Evolutionary conservation across 768 basidiomycete species (phyloP).

Genomic region (Boletellus ananas): DNA sequence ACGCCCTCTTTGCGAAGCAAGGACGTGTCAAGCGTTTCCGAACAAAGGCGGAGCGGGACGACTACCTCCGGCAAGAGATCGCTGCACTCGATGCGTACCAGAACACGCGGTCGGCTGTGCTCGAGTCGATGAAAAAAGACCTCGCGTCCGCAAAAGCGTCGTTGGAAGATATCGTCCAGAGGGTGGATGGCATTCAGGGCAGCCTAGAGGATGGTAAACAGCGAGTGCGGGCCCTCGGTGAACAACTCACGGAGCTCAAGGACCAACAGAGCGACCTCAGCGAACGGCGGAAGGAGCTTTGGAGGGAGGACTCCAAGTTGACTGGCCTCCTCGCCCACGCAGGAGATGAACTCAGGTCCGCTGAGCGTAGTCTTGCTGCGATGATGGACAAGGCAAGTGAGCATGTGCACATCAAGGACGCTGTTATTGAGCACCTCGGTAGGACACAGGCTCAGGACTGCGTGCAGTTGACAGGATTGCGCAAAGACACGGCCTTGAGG

Average conservation of each 20-base stretch:
- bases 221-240: conserved; percentile 52
- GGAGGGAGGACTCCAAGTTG: conserved; percentile 92
- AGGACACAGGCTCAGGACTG: conserved; percentile 92
- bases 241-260: conserved; percentile 58
- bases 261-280: conserved; percentile 63
- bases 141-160: conserved; percentile 45
- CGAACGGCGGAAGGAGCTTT: conserved; percentile 87
- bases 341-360: conserved; percentile 71
- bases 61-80: conserved; percentile 78
- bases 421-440: background rate
- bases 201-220: conserved; percentile 64
- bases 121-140: conserved; percentile 52
- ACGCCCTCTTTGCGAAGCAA: conserved; percentile 83
- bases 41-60: conserved; percentile 79
- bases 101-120: conserved; percentile 49
- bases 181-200: conserved; percentile 52
- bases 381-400: conserved; percentile 91
- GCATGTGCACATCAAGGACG: background rate
- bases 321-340: conserved; percentile 74
- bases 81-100: conserved; percentile 61
- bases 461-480: conserved; percentile 83
- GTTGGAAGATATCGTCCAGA: conserved; percentile 53
- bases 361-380: conserved; percentile 73
- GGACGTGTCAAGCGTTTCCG: conserved; percentile 84
- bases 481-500: conserved; percentile 65